phyloP scores from a whole-genome alignment of 768 basidiomycete genomes.

The Boletus reticuloceps region DNA sequence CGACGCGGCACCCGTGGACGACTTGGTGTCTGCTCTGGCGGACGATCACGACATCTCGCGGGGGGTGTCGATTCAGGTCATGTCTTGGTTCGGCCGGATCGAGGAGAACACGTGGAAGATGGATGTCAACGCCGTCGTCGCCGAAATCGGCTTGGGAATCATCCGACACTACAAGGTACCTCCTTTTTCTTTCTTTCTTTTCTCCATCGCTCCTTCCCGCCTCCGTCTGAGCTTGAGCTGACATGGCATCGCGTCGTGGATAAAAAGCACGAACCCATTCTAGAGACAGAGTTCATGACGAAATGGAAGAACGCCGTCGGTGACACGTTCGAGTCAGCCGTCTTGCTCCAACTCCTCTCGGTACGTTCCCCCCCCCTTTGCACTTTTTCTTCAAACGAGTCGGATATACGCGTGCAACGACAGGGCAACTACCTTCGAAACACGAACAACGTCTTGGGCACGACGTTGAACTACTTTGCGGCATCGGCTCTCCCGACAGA shows the following conservation, averaged over 20 bases:
- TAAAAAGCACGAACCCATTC: constrained; percentile 56
- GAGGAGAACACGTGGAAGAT: constrained; percentile 60
- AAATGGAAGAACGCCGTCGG: constrained; percentile 77
- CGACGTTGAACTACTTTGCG: constrained; percentile 70
- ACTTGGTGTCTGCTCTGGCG: constrained; percentile 58
- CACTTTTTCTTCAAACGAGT: background rate
- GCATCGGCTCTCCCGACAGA: constrained; percentile 70
- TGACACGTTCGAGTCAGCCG: constrained; percentile 64
- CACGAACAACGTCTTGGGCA: constrained; percentile 31
- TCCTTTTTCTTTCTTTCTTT: background rate
- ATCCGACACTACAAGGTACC: constrained; percentile 59
- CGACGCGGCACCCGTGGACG: constrained; percentile 52
- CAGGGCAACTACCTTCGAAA: constrained; percentile 76
- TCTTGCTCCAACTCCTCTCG: constrained; percentile 65
- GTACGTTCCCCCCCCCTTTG: constrained; percentile 38
- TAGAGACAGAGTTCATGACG: constrained; percentile 51
- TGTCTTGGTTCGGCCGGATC: constrained; percentile 79
- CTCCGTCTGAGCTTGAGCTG: background rate
- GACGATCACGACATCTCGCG: constrained; percentile 71
- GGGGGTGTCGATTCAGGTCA: constrained; percentile 61
- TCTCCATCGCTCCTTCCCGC: background rate
- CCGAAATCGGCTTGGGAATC: constrained; percentile 75
- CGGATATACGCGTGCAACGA: background rate
- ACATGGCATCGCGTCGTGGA: background rate
- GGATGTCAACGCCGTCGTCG: constrained; percentile 59